Percentiles rank a stretch among this genome's conserved stretches.
These are phyloP conservation scores for Hypoxylon trugodes DNA, from an alignment of 495 filamentous ascomycete species.

Conservation along the genomic window DNA sequence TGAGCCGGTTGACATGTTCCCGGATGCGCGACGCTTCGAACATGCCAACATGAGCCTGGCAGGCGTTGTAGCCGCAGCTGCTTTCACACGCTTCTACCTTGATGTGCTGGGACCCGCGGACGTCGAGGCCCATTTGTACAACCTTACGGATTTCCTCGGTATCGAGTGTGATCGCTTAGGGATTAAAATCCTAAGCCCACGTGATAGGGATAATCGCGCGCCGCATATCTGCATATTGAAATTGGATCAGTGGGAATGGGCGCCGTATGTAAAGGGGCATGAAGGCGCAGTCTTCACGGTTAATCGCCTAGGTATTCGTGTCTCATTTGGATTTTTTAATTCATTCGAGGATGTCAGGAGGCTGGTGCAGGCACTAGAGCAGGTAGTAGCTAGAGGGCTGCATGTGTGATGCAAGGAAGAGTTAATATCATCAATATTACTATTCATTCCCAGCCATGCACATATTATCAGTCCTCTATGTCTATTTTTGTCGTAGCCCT, in stretches of 20 bases:
- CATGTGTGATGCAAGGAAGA: background rate
- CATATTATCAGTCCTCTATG: too few relatives aligned
- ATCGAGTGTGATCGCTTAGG: slow-evolving; percentile 24
- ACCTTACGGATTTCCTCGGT: slow-evolving; percentile 12
- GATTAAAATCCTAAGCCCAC: slow-evolving; percentile 19
- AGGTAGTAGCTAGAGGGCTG: slow-evolving; percentile 13
- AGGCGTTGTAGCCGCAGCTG: slow-evolving; percentile 25
- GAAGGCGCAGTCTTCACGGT: slow-evolving; percentile 17
- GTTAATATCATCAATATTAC: background rate
- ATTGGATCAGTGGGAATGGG: slow-evolving; percentile 23
- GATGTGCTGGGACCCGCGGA: slow-evolving; percentile 27
- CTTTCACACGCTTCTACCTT: slow-evolving; percentile 30
- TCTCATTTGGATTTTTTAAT: slow-evolving; percentile 41
- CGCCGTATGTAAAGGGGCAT: background rate
- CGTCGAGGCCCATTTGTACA: slow-evolving; percentile 32
- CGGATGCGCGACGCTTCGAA: slow-evolving; percentile 34
- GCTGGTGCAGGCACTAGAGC: slow-evolving; percentile 17
- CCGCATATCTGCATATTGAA: slow-evolving; percentile 38
- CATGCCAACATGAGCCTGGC: slow-evolving; percentile 37
- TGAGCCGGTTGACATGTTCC: slow-evolving; percentile 11
- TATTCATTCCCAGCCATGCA: too few relatives aligned
- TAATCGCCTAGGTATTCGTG: slow-evolving; percentile 31
- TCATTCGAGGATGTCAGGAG: slow-evolving; percentile 30
- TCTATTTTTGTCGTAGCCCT: too few relatives aligned
- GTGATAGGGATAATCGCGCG: slow-evolving; percentile 10